Conservation (phyloP, 2,329 filamentous ascomycete species). For the Pestalotiopsis sp. region DNA sequence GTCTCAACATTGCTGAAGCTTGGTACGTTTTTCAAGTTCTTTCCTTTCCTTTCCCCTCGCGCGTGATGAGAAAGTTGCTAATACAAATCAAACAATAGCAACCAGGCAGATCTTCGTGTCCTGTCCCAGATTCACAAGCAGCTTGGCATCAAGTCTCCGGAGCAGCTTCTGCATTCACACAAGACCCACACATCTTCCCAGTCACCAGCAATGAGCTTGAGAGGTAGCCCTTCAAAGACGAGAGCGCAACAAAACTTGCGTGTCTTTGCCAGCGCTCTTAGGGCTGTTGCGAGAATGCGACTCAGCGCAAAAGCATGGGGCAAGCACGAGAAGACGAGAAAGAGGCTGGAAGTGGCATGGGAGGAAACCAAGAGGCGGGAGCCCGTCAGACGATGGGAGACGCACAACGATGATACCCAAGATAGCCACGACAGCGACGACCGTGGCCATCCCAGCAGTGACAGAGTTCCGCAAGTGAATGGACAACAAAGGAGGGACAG, state of each 20-base stretch:
- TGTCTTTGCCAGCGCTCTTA: slow-evolving; percentile 49
- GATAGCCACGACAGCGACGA: slow-evolving; percentile 1
- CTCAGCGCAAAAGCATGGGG: slow-evolving; percentile 52
- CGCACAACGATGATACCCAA: neutral
- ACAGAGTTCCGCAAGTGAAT: neutral
- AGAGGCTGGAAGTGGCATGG: slow-evolving; percentile 49
- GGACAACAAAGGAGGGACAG: neutral
- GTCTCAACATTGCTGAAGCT: slow-evolving; percentile 82
- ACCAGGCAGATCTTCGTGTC: slow-evolving; percentile 86
- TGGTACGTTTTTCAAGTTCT: slow-evolving; percentile 67
- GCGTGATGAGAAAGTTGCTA: slow-evolving; percentile 23
- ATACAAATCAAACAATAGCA: slow-evolving; percentile 60
- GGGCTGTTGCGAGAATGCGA: slow-evolving; percentile 56
- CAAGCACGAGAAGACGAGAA: slow-evolving; percentile 52
- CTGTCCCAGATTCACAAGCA: slow-evolving; percentile 79
- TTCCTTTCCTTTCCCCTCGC: neutral
- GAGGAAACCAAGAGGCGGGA: slow-evolving; percentile 33
- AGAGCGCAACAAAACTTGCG: slow-evolving; percentile 36
- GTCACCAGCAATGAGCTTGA: slow-evolving; percentile 18
- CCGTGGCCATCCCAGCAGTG: neutral
- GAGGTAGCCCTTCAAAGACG: neutral
- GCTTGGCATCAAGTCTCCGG: slow-evolving; percentile 40
- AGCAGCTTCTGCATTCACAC: slow-evolving; percentile 30
- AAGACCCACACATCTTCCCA: slow-evolving; percentile 38
- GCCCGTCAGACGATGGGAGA: slow-evolving; percentile 11